Percentiles rank a stretch among this genome's conserved stretches.
These are phyloP conservation scores for Globisporangium spinosum DNA, from an alignment of 352 stramenopile genomes.

Conservation along the genomic window DNA sequence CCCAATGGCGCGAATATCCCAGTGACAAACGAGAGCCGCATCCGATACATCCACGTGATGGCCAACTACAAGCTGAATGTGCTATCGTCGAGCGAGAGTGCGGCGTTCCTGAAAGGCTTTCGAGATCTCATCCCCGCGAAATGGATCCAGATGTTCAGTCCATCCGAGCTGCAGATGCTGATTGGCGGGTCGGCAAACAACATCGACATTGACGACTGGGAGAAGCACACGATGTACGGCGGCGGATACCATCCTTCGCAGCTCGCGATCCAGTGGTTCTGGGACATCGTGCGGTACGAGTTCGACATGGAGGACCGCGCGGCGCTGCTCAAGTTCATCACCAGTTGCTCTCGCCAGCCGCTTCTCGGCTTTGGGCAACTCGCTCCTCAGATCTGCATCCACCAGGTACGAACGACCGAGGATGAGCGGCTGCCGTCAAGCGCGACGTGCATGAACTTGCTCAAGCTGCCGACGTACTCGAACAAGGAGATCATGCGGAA, in stretches of 20 bases:
- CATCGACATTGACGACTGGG: slow-evolving; percentile 95
- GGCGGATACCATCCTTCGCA: slow-evolving; percentile 92
- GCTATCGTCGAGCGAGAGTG: slow-evolving; percentile 45
- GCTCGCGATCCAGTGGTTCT: slow-evolving; percentile 69
- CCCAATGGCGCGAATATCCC: slow-evolving; percentile 78
- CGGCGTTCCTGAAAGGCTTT: slow-evolving; percentile 68
- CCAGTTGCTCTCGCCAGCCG: slow-evolving; percentile 89
- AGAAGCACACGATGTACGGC: slow-evolving; percentile 90
- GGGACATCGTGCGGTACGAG: slow-evolving; percentile 64
- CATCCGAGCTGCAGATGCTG: slow-evolving; percentile 92
- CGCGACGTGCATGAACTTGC: slow-evolving; percentile 96
- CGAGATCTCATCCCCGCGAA: slow-evolving; percentile 67
- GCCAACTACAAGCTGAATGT: slow-evolving; percentile 97
- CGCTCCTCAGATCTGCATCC: slow-evolving; percentile 93
- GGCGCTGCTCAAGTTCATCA: slow-evolving; percentile 95
- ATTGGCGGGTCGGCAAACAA: slow-evolving; percentile 84
- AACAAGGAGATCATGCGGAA: slow-evolving; percentile 91
- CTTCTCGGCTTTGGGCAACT: slow-evolving; percentile 93
- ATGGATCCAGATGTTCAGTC: slow-evolving; percentile 84
- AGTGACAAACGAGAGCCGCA: slow-evolving; percentile 93
- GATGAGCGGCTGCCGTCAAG: slow-evolving; percentile 73
- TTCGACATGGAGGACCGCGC: slow-evolving; percentile 85
- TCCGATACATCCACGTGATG: slow-evolving; percentile 95
- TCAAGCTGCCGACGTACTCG: slow-evolving; percentile 97
- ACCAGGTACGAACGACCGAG: slow-evolving; percentile 71